Base-by-base conservation (phyloP, 768 basidiomycete genomes). In the Leucocoprinus sp. region DNA sequence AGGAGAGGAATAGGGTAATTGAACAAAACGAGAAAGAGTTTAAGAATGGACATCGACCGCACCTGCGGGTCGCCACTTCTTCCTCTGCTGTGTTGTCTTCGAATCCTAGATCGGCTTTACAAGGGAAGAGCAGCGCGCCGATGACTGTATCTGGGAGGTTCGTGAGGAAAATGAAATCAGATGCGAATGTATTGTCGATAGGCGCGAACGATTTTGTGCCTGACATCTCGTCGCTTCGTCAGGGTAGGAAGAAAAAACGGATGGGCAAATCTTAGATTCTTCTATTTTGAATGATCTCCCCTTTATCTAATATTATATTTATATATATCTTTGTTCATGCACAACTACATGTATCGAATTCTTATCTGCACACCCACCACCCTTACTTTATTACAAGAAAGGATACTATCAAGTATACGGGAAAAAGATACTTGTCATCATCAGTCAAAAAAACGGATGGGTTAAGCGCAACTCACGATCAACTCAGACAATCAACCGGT, bases 221-320 rank as follows among this genome's bases (percentile, higher is more conserved):
- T 18, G 50, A 50, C 29, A 45, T 31, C n/a, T 37, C 37, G 19
- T 33, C 45, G 9, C 9, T 52, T 21, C 45, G 50, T 8, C 51
- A 46, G 14, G 35, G 19, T 18, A 64, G 58, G 53, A 62, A 60
- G 54, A 69, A 61, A 51, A 57, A 52, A 6, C 62, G 64, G 0
- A 60, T 44, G 55, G 65, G 21, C 58, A 68, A 45, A 60, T 57
- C 24, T 52, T 51, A 3, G 45, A 57, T 53, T 59, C 59, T n/a
- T 51, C 59, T 8, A 60, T 29, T 60, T 60, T 17, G 53, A 42
- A 17, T 59, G 47, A 8, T 7, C 18, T 21, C 17, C 9, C 17
- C 41, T 34, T 29, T 33, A 39, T 15, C 29, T 49, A 31, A 12
- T 49, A 15, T 43, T 26, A 22, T 8, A 8, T 39, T 21, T n/a